Percentiles rank a stretch among this genome's conserved stretches.
Evolutionary conservation across 768 basidiomycete genomes (phyloP).

Genomic region (Russula sp.): DNA sequence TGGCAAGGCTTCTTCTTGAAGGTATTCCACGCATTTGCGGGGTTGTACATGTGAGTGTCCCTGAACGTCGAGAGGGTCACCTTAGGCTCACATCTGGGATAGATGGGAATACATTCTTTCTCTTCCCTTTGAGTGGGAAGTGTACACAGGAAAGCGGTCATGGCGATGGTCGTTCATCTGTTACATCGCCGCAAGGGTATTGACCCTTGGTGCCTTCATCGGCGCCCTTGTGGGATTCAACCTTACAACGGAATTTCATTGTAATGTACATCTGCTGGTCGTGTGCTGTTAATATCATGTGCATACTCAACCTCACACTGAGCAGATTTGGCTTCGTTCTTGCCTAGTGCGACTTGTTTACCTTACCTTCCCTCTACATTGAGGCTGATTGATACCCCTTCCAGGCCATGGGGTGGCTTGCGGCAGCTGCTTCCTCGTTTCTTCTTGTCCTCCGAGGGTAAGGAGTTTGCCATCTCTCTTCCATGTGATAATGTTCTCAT

Average conservation of each 20-base stretch:
- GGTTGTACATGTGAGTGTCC: conserved; percentile 13
- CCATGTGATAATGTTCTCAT: not conserved
- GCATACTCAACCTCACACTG: not conserved
- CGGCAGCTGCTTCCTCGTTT: conserved; percentile 6
- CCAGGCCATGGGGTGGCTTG: conserved; percentile 12
- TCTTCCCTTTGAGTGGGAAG: conserved; percentile 14
- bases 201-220: conserved; percentile 6
- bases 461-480: not conserved
- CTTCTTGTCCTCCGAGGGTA: conserved; percentile 21
- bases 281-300: not conserved
- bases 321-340: conserved; percentile 16
- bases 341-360: conserved; percentile 4
- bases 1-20: conserved; percentile 4
- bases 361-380: not conserved
- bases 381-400: not conserved
- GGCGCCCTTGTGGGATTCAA: conserved; percentile 15
- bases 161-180: conserved; percentile 21
- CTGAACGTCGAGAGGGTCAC: not conserved
- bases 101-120: conserved; percentile 20
- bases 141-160: conserved; percentile 18
- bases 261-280: conserved; percentile 1
- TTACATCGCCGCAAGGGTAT: conserved; percentile 5
- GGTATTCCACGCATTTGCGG: conserved; percentile 8
- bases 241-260: conserved; percentile 3
- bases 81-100: not conserved